Conservation (phyloP, 2,329 filamentous ascomycete species). For the Ophiosphaerella korrae region DNA sequence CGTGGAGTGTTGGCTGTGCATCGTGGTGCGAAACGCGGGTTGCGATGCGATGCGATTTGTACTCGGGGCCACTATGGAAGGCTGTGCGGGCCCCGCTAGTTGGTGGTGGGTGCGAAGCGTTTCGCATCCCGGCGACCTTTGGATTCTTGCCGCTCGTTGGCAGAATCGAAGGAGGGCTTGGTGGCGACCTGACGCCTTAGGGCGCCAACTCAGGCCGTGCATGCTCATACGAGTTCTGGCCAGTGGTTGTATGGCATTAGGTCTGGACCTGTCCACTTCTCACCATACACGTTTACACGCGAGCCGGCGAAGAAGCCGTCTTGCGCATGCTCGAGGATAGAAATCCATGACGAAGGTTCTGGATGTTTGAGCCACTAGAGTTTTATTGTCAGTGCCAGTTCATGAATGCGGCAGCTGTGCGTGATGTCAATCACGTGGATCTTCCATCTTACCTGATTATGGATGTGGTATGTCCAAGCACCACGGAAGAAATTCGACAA, state of each 20-base stretch:
- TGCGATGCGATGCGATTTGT: too few species aligned
- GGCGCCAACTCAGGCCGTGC: background rate
- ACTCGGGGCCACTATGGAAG: too few species aligned
- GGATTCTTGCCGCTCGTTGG: slow-evolving; percentile 24
- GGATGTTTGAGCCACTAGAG: slow-evolving; percentile 60
- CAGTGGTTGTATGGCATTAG: slow-evolving; percentile 57
- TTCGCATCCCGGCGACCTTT: slow-evolving; percentile 25
- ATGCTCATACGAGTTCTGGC: slow-evolving; percentile 55
- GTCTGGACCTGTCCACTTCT: slow-evolving; percentile 58
- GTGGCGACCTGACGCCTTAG: background rate
- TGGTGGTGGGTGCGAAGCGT: too few species aligned
- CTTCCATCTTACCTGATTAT: slow-evolving; percentile 58
- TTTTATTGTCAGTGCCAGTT: slow-evolving; percentile 25
- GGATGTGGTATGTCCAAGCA: slow-evolving; percentile 63
- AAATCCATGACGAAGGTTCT: slow-evolving; percentile 62
- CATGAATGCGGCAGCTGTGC: background rate
- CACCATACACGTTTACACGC: slow-evolving; percentile 59
- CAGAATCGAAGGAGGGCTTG: slow-evolving; percentile 6
- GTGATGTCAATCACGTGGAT: background rate
- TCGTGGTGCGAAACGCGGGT: too few species aligned
- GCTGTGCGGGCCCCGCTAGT: too few species aligned
- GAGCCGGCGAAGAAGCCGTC: slow-evolving; percentile 59
- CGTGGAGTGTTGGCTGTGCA: too few species aligned
- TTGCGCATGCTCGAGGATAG: slow-evolving; percentile 59
- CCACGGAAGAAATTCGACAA: slow-evolving; percentile 62